Evolutionary conservation across 1,139 yeast species (phyloP).

Genomic region (Yamadazyma blattariae): DNA sequence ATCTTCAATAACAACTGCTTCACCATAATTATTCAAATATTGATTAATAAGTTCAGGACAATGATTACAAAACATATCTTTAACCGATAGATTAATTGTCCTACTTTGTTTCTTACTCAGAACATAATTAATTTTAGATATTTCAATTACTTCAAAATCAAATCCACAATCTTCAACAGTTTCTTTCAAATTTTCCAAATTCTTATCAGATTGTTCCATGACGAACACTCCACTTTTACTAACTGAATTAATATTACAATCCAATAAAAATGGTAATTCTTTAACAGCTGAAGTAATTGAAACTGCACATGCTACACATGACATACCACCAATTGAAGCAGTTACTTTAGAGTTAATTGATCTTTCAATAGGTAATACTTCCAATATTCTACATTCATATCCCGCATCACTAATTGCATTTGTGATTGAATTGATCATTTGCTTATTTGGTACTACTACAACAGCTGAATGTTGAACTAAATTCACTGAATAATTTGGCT

Average conservation of each 20-base stretch:
- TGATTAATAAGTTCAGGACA: constrained; percentile 60
- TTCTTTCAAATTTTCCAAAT: constrained; percentile 39
- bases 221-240: constrained; percentile 62
- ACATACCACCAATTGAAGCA: constrained; percentile 70
- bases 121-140: constrained; percentile 42
- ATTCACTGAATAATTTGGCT: constrained; percentile 38
- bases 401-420: constrained; percentile 52
- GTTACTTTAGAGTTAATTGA: constrained; percentile 47
- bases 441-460: constrained; percentile 50
- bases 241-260: constrained; percentile 53
- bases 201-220: constrained; percentile 34
- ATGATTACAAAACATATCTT: constrained; percentile 69
- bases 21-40: constrained; percentile 52
- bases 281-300: constrained; percentile 51
- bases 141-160: constrained; percentile 47
- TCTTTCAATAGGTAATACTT: constrained; percentile 56
- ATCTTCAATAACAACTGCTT: constrained; percentile 54
- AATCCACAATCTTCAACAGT: constrained; percentile 67
- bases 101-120: constrained; percentile 48
- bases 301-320: constrained; percentile 70
- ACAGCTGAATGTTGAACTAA: constrained; percentile 42
- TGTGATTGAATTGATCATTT: constrained; percentile 47
- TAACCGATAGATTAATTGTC: constrained; percentile 54
- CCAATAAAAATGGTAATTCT: constrained; percentile 52
- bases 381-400: constrained; percentile 54